Percentiles rank a stretch among this genome's conserved stretches.
Evolutionary conservation across 1,284 basidiomycete genomes (phyloP).

Genomic region (Somion occarium): DNA sequence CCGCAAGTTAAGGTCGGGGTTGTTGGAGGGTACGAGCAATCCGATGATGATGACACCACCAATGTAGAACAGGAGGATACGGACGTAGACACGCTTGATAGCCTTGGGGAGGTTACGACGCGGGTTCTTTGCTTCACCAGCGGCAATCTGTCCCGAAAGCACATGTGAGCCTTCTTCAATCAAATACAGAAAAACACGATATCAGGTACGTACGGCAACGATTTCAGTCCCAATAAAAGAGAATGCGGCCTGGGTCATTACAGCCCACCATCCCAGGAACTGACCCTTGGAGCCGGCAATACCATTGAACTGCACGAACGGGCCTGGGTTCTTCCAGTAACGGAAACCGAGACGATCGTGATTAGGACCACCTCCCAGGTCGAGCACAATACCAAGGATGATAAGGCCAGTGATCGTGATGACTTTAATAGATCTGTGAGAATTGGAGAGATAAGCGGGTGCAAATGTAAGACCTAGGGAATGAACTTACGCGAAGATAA

Average conservation of each 20-base stretch:
- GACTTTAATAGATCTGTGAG: constrained; percentile 51
- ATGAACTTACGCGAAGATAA: constrained; percentile 39
- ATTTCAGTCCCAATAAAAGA: constrained; percentile 76
- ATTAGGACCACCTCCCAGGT: constrained; percentile 54
- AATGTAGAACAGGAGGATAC: constrained; percentile 77
- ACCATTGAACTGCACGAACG: constrained; percentile 41
- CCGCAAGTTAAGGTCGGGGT: constrained; percentile 48
- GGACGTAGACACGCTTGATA: constrained; percentile 65
- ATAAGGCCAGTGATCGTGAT: constrained; percentile 46
- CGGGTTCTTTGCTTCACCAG: constrained; percentile 72
- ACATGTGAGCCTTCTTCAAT: neutral
- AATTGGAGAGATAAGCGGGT: constrained; percentile 7
- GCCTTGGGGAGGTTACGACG: constrained; percentile 64
- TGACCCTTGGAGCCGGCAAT: constrained; percentile 44
- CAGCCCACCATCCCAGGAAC: constrained; percentile 52
- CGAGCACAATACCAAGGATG: constrained; percentile 55
- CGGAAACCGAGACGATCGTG: constrained; percentile 48
- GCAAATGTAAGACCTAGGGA: neutral
- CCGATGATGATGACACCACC: constrained; percentile 51
- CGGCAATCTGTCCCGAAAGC: constrained; percentile 48
- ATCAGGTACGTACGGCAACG: constrained; percentile 59
- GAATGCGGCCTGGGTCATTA: constrained; percentile 62
- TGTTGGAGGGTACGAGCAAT: constrained; percentile 69
- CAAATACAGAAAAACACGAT: neutral
- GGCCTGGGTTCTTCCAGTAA: constrained; percentile 52